A percentile compares a stretch with the other conserved stretches of the same genome.
Conservation (phyloP, 495 filamentous ascomycete genomes). For the Neurospora africana region DNA sequence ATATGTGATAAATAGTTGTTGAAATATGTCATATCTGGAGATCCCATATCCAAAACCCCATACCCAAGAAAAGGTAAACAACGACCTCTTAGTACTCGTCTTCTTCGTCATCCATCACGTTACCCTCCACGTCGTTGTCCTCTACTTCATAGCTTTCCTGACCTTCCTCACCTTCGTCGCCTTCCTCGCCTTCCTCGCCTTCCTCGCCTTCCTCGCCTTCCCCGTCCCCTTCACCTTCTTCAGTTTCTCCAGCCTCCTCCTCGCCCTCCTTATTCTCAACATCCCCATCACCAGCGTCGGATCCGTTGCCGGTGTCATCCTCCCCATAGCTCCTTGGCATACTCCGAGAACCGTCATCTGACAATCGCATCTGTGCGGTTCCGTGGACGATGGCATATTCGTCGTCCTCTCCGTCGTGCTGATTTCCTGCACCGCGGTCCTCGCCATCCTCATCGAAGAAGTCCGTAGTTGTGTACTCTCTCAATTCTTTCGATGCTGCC, state of each 20-base stretch:
- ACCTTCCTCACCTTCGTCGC: no score
- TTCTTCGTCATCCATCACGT: background rate
- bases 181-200: no score
- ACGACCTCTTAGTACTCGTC: background rate
- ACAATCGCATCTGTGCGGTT: background rate
- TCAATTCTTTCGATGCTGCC: no score
- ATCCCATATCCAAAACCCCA: background rate
- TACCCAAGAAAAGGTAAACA: background rate
- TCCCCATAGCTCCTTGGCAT: background rate
- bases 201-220: no score
- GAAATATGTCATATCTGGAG: background rate
- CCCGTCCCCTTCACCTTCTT: no score
- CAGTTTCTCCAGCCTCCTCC: no score
- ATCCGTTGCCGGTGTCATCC: background rate
- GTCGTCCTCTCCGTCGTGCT: no score
- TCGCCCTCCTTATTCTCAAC: no score
- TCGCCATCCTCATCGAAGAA: no score
- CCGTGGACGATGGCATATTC: background rate
- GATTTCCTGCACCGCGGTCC: no score
- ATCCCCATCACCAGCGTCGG: background rate
- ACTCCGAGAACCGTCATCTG: background rate
- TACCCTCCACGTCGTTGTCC: background rate
- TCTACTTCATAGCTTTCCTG: no score
- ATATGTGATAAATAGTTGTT: background rate
- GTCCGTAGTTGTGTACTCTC: no score